Conservation (phyloP, 805 yeast species). For the Ogataea naganishii region DNA sequence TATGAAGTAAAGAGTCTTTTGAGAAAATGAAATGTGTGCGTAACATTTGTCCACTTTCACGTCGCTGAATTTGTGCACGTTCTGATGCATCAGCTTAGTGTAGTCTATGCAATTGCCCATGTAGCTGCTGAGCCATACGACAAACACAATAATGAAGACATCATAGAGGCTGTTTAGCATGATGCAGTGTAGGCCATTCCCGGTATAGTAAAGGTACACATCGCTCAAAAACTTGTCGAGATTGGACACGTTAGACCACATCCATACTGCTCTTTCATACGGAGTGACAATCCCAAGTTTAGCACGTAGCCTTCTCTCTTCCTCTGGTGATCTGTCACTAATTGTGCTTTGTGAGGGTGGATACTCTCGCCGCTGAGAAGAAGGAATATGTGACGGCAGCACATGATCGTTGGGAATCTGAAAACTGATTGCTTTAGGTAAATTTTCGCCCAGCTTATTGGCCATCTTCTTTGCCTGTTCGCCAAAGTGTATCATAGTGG, state of each 20-base stretch:
- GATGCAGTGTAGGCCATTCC: constrained; percentile 81
- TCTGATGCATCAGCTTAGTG: constrained; percentile 17
- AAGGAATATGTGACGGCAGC: constrained; percentile 8
- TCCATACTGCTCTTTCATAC: constrained; percentile 78
- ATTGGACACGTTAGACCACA: constrained; percentile 95
- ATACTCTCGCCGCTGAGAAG: constrained; percentile 7
- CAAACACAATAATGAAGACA: constrained; percentile 67
- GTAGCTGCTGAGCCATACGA: constrained; percentile 70
- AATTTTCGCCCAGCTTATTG: constrained; percentile 14
- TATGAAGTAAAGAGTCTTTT: constrained; percentile 56
- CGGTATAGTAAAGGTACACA: constrained; percentile 74
- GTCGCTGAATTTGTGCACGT: constrained; percentile 28
- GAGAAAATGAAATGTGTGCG: constrained; percentile 32
- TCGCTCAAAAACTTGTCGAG: constrained; percentile 81
- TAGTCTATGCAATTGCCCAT: constrained; percentile 77
- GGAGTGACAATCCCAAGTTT: constrained; percentile 41
- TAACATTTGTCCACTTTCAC: constrained; percentile 41
- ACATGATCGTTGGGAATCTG: constrained; percentile 11
- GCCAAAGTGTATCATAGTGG: constrained; percentile 14
- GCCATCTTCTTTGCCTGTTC: constrained; percentile 20
- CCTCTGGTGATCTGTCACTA: constrained; percentile 3
- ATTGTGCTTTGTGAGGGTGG: constrained; percentile 4
- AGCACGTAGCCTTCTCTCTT: constrained; percentile 18
- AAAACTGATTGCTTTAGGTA: constrained; percentile 12
- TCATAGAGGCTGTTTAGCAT: constrained; percentile 57